phyloP scores from a whole-genome alignment of 768 basidiomycete species.

The Trametes cingulata region DNA sequence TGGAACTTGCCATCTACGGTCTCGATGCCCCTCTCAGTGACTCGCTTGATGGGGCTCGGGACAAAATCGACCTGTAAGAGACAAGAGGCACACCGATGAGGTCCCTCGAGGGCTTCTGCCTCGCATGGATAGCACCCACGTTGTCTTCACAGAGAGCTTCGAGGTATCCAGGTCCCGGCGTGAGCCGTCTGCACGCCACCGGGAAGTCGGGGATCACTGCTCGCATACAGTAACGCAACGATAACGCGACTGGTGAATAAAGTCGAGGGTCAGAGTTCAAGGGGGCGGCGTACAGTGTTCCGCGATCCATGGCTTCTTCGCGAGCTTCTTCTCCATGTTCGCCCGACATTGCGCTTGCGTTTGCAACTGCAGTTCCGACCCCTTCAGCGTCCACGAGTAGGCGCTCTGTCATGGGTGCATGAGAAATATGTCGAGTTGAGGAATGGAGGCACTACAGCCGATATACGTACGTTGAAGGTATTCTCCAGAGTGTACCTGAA shows the following conservation, averaged over 20 bases:
- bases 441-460: neutral
- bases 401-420: constrained; percentile 36
- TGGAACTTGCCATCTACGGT: constrained; percentile 53
- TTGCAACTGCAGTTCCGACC: constrained; percentile 39
- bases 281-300: constrained; percentile 43
- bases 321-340: constrained; percentile 51
- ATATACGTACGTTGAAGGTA: constrained; percentile 47
- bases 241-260: too few species aligned
- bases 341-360: constrained; percentile 40
- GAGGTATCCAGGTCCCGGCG: constrained; percentile 68
- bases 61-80: constrained; percentile 51
- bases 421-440: neutral
- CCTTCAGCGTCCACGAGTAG: constrained; percentile 41
- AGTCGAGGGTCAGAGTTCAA: neutral
- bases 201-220: constrained; percentile 61
- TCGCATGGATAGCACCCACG: constrained; percentile 34
- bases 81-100: neutral
- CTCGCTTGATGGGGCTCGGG: constrained; percentile 48
- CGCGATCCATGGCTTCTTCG: constrained; percentile 61
- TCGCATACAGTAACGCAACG: too few species aligned
- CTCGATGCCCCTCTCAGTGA: constrained; percentile 58
- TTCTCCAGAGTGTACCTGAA: constrained; percentile 51
- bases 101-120: neutral
- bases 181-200: constrained; percentile 62
- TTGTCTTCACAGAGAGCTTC: constrained; percentile 66